These are phyloP conservation scores for Phytophthora meadii DNA, from an alignment of 352 stramenopile genomes.

Conservation along the genomic window DNA sequence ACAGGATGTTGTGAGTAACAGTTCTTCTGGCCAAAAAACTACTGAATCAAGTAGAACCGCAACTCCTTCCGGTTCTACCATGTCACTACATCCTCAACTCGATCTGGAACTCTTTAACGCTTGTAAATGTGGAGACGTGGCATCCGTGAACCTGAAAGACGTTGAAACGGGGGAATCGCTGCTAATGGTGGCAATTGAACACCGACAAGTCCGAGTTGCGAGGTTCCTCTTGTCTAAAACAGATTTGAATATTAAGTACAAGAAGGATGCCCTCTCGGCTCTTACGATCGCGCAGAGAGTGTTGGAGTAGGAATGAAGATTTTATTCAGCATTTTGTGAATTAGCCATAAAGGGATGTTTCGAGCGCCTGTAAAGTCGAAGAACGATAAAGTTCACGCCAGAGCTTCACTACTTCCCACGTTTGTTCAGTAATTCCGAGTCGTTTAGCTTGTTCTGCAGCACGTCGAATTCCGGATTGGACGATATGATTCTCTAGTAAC, in stretches of 20 bases:
- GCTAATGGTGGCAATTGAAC: constrained; percentile 41
- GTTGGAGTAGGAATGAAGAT: too few species aligned
- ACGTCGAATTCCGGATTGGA: constrained; percentile 43
- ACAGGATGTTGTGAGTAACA: constrained; percentile 35
- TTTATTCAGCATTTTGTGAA: too few species aligned
- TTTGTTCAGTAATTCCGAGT: constrained; percentile 36
- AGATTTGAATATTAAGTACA: constrained; percentile 31
- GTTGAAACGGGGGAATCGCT: constrained; percentile 24
- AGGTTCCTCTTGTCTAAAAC: constrained; percentile 31
- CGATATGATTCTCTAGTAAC: constrained; percentile 40
- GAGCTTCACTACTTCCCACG: constrained; percentile 61
- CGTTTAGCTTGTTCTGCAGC: constrained; percentile 54
- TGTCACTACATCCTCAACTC: constrained; percentile 47
- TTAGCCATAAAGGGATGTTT: constrained; percentile 1
- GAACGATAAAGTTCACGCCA: constrained; percentile 67
- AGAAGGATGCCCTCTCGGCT: constrained; percentile 20
- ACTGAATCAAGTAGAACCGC: constrained; percentile 5
- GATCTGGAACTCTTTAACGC: constrained; percentile 36
- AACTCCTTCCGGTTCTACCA: constrained; percentile 1
- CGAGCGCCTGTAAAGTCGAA: constrained; percentile 43
- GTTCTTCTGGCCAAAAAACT: constrained; percentile 1
- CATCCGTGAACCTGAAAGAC: constrained; percentile 42
- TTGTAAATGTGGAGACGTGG: constrained; percentile 30
- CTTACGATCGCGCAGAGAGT: constrained; percentile 10
- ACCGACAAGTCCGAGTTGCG: constrained; percentile 14